These are phyloP conservation scores for Apophysomyces elegans DNA, from an alignment of 371 early-diverging fungal genomes.

Conservation along the genomic window DNA sequence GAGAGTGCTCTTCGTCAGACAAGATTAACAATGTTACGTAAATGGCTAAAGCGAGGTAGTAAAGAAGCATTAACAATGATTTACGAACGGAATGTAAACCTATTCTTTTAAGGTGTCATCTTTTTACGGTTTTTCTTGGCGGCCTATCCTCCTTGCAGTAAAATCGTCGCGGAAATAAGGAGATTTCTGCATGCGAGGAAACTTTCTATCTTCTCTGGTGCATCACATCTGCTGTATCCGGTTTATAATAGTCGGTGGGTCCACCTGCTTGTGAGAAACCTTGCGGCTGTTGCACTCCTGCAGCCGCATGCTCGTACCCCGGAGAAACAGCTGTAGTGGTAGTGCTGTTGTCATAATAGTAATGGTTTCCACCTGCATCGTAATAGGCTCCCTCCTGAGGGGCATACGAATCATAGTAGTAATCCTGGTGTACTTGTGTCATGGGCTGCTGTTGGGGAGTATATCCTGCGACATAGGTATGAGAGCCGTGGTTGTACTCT, in stretches of 20 bases:
- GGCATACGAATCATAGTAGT: conserved; percentile 17
- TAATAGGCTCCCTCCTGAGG: conserved; percentile 18
- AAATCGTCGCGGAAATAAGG: background rate
- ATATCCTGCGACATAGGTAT: conserved; percentile 6
- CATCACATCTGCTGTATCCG: conserved; percentile 20
- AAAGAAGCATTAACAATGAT: no score
- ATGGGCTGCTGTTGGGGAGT: conserved; percentile 11
- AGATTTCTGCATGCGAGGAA: conserved; percentile 10
- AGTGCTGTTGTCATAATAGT: conserved; percentile 21
- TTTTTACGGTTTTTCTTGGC: conserved; percentile 10
- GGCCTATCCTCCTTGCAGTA: conserved; percentile 13
- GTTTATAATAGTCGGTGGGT: conserved; percentile 23
- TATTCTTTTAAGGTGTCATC: background rate
- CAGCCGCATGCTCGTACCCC: conserved; percentile 14
- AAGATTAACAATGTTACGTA: no score
- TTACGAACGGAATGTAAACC: no score
- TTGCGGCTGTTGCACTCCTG: conserved; percentile 11
- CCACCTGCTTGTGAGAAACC: conserved; percentile 9
- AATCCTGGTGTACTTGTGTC: conserved; percentile 16
- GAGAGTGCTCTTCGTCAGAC: no score
- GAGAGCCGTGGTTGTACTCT: background rate
- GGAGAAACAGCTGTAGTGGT: conserved; percentile 7
- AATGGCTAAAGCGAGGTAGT: no score
- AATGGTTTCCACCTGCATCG: conserved; percentile 18
- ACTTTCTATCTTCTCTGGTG: conserved; percentile 7